Percentiles rank a stretch among this genome's conserved stretches.
These are phyloP conservation scores for Pterulicium gracile DNA, from an alignment of 1,284 basidiomycete genomes.

Conservation along the genomic window DNA sequence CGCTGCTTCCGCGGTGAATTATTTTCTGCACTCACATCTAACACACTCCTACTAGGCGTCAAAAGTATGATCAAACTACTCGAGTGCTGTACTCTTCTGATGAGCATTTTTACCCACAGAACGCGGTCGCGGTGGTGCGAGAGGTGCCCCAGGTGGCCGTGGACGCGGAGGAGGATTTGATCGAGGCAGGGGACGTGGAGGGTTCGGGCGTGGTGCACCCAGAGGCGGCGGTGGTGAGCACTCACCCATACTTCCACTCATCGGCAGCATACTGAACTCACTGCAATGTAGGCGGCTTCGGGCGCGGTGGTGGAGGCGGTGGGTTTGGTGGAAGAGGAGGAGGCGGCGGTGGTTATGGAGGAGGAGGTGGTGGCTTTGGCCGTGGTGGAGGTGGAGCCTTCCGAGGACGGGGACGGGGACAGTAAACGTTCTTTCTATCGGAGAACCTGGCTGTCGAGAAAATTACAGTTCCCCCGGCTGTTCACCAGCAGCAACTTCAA, in stretches of 20 bases:
- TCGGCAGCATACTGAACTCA: constrained; percentile 20
- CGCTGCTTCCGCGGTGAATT: too few species aligned
- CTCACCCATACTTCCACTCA: too few species aligned
- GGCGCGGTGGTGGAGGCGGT: constrained; percentile 24
- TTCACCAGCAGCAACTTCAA: too few species aligned
- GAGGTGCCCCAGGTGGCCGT: constrained; percentile 36
- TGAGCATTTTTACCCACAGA: constrained; percentile 27
- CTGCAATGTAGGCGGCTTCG: constrained; percentile 15
- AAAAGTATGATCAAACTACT: constrained; percentile 29
- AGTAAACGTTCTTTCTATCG: constrained; percentile 1
- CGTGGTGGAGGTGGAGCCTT: constrained; percentile 28
- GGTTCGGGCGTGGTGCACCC: constrained; percentile 28
- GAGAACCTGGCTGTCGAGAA: constrained; percentile 12
- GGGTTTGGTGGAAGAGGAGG: constrained; percentile 31
- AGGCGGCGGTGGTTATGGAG: constrained; percentile 18
- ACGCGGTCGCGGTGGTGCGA: constrained; percentile 34
- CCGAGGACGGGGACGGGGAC: constrained; percentile 19
- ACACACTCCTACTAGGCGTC: constrained; percentile 25
- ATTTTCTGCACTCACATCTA: constrained; percentile 5
- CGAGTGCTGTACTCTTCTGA: constrained; percentile 5
- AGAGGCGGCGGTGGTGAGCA: constrained; percentile 33
- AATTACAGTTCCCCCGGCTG: too few species aligned
- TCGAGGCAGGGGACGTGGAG: constrained; percentile 24
- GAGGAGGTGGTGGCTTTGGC: constrained; percentile 21
- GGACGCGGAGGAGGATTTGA: constrained; percentile 30